These are phyloP conservation scores for Mucor lusitanicus DNA, from an alignment of 371 early-diverging fungal species.

Conservation along the genomic window DNA sequence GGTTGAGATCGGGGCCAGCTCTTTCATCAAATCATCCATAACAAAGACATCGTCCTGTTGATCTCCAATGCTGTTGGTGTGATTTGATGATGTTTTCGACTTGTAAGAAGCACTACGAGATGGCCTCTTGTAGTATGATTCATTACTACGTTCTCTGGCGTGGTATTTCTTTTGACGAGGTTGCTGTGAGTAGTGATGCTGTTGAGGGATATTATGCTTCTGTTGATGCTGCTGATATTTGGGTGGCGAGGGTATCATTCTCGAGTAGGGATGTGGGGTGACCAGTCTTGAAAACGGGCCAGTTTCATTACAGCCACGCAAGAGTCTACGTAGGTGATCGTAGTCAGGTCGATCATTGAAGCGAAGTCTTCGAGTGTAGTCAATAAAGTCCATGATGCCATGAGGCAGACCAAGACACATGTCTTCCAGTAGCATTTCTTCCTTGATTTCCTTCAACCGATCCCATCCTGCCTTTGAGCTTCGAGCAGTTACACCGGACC, in stretches of 20 bases:
- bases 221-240: conserved; percentile 3
- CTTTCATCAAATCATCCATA: conserved; percentile 21
- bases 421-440: conserved; percentile 50
- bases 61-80: not conserved
- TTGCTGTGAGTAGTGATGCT: not conserved
- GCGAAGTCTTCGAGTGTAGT: conserved; percentile 78
- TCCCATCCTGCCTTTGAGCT: conserved; percentile 64
- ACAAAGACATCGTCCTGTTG: conserved; percentile 20
- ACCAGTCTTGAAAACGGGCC: conserved; percentile 25
- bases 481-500: conserved; percentile 64
- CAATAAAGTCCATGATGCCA: conserved; percentile 60
- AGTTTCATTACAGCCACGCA: conserved; percentile 35
- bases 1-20: not conserved
- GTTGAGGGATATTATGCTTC: not conserved
- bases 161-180: not conserved
- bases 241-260: conserved; percentile 13
- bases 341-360: conserved; percentile 96
- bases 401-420: conserved; percentile 57
- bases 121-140: not conserved
- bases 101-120: not conserved
- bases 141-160: not conserved
- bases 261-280: conserved; percentile 1
- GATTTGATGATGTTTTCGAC: not conserved
- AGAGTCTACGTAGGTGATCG: conserved; percentile 54
- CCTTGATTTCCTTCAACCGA: conserved; percentile 57